Conservation (phyloP, 1,284 basidiomycete species). For the Anthracocystis walkeri region DNA sequence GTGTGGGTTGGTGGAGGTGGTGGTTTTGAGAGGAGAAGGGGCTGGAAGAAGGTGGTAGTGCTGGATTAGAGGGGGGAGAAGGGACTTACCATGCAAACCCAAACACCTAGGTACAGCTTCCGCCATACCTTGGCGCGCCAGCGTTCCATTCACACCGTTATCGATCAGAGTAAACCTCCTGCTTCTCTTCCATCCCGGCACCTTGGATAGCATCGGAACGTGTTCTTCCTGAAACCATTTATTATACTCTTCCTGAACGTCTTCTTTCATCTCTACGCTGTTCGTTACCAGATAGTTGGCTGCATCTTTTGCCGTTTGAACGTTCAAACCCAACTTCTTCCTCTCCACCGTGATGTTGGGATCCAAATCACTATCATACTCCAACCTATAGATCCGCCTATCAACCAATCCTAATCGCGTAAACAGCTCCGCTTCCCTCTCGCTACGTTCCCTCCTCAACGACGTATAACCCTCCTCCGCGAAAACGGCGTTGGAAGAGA, state of each 20-base stretch:
- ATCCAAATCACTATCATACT: slow-evolving; percentile 52
- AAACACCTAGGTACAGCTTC: slow-evolving; percentile 37
- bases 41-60: not conserved
- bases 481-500: slow-evolving; percentile 65
- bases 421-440: slow-evolving; percentile 69
- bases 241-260: slow-evolving; percentile 33
- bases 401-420: slow-evolving; percentile 67
- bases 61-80: not conserved
- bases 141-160: slow-evolving; percentile 28
- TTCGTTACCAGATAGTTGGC: slow-evolving; percentile 45
- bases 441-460: slow-evolving; percentile 65
- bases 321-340: slow-evolving; percentile 13
- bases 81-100: slow-evolving; percentile 51
- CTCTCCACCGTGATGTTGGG: slow-evolving; percentile 1
- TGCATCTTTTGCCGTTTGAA: slow-evolving; percentile 22
- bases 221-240: slow-evolving; percentile 59
- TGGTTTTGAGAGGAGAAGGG: not conserved
- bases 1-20: too few relatives aligned
- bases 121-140: slow-evolving; percentile 23
- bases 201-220: slow-evolving; percentile 41
- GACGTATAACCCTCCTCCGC: slow-evolving; percentile 64
- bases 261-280: slow-evolving; percentile 35
- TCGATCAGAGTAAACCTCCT: slow-evolving; percentile 60
- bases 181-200: slow-evolving; percentile 60
- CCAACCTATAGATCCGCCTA: slow-evolving; percentile 65